A percentile compares a stretch with the other conserved stretches of the same genome.
Evolutionary conservation across 495 filamentous ascomycete genomes (phyloP).

Genomic region (Aspergillus mulundensis): DNA sequence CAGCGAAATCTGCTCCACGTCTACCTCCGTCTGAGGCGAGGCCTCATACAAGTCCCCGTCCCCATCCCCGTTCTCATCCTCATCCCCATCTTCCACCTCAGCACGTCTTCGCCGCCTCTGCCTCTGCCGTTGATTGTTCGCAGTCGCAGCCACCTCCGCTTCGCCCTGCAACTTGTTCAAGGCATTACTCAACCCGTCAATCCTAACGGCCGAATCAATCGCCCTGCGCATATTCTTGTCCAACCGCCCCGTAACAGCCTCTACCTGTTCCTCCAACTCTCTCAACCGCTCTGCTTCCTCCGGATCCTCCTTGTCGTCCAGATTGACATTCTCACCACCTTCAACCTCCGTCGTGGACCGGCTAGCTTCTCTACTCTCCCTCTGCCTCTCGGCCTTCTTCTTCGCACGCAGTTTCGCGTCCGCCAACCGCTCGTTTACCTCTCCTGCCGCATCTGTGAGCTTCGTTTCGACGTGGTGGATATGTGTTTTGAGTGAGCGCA

Average conservation of each 20-base stretch:
- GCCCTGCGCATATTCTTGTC: slow-evolving; percentile 36
- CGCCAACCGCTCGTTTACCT: slow-evolving; percentile 43
- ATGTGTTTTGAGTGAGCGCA: slow-evolving; percentile 32
- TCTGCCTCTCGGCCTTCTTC: slow-evolving; percentile 20
- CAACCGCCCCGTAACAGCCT: slow-evolving; percentile 31
- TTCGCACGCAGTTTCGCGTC: slow-evolving; percentile 34
- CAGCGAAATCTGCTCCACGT: slow-evolving; percentile 20
- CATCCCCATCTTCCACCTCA: slow-evolving; percentile 23
- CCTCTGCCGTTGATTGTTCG: slow-evolving; percentile 1
- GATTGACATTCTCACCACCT: slow-evolving; percentile 16
- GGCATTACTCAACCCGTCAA: slow-evolving; percentile 30
- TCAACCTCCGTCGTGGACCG: slow-evolving; percentile 12
- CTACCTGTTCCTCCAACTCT: slow-evolving; percentile 26
- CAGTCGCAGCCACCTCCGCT: slow-evolving; percentile 17
- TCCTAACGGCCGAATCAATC: slow-evolving; percentile 35
- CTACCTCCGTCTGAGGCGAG: slow-evolving; percentile 18
- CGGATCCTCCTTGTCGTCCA: slow-evolving; percentile 8
- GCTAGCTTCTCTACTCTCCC: slow-evolving; percentile 5
- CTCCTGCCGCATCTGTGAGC: slow-evolving; percentile 40
- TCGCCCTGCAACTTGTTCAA: slow-evolving; percentile 27
- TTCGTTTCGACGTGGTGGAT: slow-evolving; percentile 33
- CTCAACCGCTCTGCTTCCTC: slow-evolving; percentile 27
- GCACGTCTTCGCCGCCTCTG: slow-evolving; percentile 11
- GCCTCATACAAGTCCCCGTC: slow-evolving; percentile 25
- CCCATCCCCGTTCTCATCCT: slow-evolving; percentile 19